These are phyloP conservation scores for Leccinum variabile DNA, from an alignment of 1,284 basidiomycete genomes.

Conservation along the genomic window DNA sequence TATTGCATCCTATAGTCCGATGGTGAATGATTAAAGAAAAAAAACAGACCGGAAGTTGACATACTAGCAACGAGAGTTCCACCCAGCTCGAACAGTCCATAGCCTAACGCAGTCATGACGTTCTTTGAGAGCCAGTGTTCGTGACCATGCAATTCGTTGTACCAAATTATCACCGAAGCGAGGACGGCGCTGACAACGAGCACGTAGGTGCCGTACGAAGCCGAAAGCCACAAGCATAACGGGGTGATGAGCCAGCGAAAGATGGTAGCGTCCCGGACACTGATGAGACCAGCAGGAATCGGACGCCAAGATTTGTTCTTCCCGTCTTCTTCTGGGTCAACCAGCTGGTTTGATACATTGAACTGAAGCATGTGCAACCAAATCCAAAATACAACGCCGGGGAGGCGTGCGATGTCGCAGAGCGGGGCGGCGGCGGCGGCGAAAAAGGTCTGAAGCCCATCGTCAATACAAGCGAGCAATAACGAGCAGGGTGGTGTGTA, in stretches of 20 bases:
- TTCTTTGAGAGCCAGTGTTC: constrained; percentile 37
- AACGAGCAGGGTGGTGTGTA: constrained; percentile 17
- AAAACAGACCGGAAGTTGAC: neutral
- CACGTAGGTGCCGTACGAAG: constrained; percentile 34
- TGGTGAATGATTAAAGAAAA: neutral
- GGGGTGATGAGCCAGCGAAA: constrained; percentile 42
- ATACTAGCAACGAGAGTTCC: constrained; percentile 34
- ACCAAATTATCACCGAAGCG: constrained; percentile 33
- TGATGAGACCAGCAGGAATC: constrained; percentile 42
- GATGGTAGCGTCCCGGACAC: constrained; percentile 31
- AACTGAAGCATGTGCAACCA: constrained; percentile 48
- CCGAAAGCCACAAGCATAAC: constrained; percentile 36
- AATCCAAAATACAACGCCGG: constrained; percentile 41
- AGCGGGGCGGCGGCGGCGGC: constrained; percentile 37
- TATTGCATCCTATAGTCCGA: constrained; percentile 26
- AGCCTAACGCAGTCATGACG: constrained; percentile 34
- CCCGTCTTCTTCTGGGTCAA: constrained; percentile 41
- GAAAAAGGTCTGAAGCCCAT: constrained; percentile 37
- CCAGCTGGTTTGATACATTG: constrained; percentile 45
- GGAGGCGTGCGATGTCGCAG: constrained; percentile 22
- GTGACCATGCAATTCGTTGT: constrained; percentile 40
- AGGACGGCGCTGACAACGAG: constrained; percentile 37
- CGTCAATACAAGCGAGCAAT: constrained; percentile 1
- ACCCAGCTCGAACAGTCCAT: constrained; percentile 35
- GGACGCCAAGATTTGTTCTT: constrained; percentile 44